Evolutionary conservation across 371 early-diverging fungal genomes (phyloP).

Genomic region (Saksenaea oblongispora): DNA sequence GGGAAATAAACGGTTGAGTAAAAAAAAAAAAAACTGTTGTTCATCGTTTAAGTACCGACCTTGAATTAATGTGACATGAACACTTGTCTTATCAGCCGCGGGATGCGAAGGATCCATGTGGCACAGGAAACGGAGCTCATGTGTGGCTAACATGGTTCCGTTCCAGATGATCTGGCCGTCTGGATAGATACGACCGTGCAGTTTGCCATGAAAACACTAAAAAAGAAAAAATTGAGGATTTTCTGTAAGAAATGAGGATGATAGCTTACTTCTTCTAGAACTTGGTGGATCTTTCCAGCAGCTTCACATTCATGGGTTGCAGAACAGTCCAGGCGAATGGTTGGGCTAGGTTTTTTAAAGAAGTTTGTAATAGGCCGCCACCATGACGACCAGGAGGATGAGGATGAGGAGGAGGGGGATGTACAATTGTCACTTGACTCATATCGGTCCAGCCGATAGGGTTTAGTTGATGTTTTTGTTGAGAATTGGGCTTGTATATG

Average conservation of each 20-base stretch:
- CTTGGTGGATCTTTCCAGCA: conserved; percentile 27
- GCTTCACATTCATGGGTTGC: conserved; percentile 27
- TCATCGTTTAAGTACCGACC: conserved; percentile 1
- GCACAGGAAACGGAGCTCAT: conserved; percentile 14
- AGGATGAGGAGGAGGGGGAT: conserved; percentile 3
- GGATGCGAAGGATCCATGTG: conserved; percentile 9
- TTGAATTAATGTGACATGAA: conserved; percentile 9
- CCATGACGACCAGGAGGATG: not conserved
- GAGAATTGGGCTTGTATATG: not conserved
- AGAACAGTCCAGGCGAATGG: conserved; percentile 10
- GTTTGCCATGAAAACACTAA: conserved; percentile 22
- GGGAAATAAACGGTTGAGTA: not conserved
- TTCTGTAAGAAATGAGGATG: not conserved
- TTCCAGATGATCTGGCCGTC: conserved; percentile 23
- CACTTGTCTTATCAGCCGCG: not conserved
- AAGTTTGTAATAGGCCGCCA: not conserved
- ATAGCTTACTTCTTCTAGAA: conserved; percentile 20
- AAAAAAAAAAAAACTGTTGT: not conserved
- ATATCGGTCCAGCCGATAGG: not conserved
- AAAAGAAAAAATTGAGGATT: not conserved
- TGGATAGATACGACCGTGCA: conserved; percentile 26
- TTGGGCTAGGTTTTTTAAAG: conserved; percentile 1
- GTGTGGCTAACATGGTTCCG: conserved; percentile 12
- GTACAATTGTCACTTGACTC: not conserved
- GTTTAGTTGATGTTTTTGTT: not conserved